Percentiles rank a stretch among this genome's conserved stretches.
Conservation (phyloP, 1,284 basidiomycete genomes). For the Leccinum solheimii region DNA sequence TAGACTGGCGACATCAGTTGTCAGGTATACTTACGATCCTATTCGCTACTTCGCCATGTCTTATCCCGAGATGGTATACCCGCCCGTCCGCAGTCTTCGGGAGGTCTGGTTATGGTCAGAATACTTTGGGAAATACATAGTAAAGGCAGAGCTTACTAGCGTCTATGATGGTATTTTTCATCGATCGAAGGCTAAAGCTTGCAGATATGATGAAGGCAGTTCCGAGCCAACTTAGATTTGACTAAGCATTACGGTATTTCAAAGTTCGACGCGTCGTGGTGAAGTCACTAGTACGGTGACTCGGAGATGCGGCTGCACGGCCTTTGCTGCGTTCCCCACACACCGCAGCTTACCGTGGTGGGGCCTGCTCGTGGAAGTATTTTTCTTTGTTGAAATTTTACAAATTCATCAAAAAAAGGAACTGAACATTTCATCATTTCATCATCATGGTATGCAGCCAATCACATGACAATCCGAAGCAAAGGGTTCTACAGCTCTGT, state of each 20-base stretch:
- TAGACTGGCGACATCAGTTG: not conserved
- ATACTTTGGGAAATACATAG: not conserved
- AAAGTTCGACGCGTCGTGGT: not conserved
- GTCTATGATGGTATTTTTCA: conserved; percentile 30
- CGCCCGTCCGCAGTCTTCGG: conserved; percentile 68
- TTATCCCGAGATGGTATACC: conserved; percentile 77
- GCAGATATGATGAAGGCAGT: not conserved
- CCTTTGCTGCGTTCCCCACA: conserved; percentile 1
- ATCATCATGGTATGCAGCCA: not conserved
- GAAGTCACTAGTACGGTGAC: too few relatives aligned
- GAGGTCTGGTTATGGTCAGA: conserved; percentile 53
- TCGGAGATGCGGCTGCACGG: not conserved
- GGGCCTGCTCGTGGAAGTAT: not conserved
- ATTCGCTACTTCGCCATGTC: conserved; percentile 77
- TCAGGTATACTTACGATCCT: conserved; percentile 58
- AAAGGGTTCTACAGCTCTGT: conserved; percentile 1
- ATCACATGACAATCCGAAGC: conserved; percentile 1
- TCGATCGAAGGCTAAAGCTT: conserved; percentile 8
- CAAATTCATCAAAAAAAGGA: not conserved
- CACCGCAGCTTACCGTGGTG: not conserved
- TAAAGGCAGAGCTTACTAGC: conserved; percentile 29
- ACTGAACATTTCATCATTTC: not conserved
- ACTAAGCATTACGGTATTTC: conserved; percentile 15
- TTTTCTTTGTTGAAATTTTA: not conserved
- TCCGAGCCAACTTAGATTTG: conserved; percentile 5